Percentiles rank a stretch among this genome's conserved stretches.
Evolutionary conservation across 371 early-diverging fungal genomes (phyloP).

Genomic region (Circinella minor): DNA sequence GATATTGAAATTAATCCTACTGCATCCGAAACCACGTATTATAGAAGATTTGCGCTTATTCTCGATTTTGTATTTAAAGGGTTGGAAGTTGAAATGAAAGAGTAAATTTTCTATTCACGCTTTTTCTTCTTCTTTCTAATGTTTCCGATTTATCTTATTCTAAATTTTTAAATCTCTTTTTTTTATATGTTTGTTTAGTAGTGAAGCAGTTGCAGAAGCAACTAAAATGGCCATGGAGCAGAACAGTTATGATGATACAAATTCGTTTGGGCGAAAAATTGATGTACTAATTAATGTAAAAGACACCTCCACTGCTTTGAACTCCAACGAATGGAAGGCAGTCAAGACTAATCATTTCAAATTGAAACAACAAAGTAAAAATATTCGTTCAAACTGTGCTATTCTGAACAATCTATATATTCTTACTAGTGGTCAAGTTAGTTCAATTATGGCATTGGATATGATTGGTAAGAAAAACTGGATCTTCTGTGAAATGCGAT

Average conservation of each 20-base stretch:
- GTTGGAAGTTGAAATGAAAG: too few species aligned
- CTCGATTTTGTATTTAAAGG: conserved; percentile 1
- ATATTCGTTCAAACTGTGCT: conserved; percentile 1
- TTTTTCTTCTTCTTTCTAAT: too few species aligned
- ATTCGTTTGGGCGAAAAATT: background rate
- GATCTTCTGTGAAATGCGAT: too few species aligned
- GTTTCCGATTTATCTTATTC: too few species aligned
- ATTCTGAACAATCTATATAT: conserved; percentile 14
- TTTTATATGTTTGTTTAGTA: background rate
- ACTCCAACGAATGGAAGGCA: conserved; percentile 13
- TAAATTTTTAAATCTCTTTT: background rate
- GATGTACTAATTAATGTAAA: background rate
- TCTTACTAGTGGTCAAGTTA: background rate
- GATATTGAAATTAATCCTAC: too few species aligned
- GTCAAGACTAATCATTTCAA: background rate
- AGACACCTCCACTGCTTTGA: background rate
- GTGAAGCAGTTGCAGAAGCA: conserved; percentile 3
- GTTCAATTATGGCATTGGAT: conserved; percentile 7
- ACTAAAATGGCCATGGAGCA: conserved; percentile 4
- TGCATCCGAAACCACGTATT: background rate
- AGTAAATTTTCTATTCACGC: too few species aligned
- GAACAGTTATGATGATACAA: background rate
- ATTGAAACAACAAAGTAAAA: conserved; percentile 14
- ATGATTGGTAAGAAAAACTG: conserved; percentile 8
- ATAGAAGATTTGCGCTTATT: conserved; percentile 3